Conservation (phyloP, 495 filamentous ascomycete genomes). For the Penicillium waksmanii region DNA sequence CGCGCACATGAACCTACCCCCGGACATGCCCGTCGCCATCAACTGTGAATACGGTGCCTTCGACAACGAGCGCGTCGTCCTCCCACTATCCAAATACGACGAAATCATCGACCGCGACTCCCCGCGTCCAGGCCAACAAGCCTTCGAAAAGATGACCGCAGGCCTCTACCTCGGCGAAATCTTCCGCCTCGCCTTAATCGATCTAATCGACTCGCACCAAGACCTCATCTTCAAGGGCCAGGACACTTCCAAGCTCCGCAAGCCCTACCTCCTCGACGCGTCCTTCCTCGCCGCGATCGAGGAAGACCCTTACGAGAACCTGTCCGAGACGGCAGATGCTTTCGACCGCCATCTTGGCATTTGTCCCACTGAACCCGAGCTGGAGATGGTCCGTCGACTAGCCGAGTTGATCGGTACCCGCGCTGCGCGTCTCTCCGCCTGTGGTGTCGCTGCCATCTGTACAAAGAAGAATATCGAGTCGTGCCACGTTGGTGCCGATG, state of each 20-base stretch:
- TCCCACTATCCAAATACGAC: constrained; percentile 85
- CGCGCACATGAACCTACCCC: constrained; percentile 88
- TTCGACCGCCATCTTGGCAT: constrained; percentile 76
- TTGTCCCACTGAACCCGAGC: constrained; percentile 68
- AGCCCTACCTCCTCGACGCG: constrained; percentile 84
- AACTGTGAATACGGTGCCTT: constrained; percentile 99
- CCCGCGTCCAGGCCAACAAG: constrained; percentile 91
- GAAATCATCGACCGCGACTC: constrained; percentile 89
- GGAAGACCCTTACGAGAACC: constrained; percentile 92
- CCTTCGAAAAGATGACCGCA: constrained; percentile 98
- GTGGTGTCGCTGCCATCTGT: constrained; percentile 92
- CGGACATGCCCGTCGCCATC: constrained; percentile 91
- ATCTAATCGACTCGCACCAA: constrained; percentile 77
- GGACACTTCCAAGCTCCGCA: constrained; percentile 75
- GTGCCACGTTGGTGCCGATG: constrained; percentile 94
- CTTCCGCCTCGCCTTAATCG: constrained; percentile 86
- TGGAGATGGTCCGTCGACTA: constrained; percentile 83
- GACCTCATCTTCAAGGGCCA: constrained; percentile 82
- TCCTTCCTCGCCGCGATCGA: constrained; percentile 97
- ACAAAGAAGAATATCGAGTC: constrained; percentile 87
- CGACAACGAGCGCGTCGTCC: constrained; percentile 92
- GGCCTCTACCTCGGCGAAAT: constrained; percentile 95
- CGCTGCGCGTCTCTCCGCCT: constrained; percentile 88
- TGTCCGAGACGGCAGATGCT: constrained; percentile 80
- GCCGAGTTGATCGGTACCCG: constrained; percentile 94